These are phyloP conservation scores for Peterozyma xylosa DNA, from an alignment of 805 yeast genomes.

Conservation along the genomic window DNA sequence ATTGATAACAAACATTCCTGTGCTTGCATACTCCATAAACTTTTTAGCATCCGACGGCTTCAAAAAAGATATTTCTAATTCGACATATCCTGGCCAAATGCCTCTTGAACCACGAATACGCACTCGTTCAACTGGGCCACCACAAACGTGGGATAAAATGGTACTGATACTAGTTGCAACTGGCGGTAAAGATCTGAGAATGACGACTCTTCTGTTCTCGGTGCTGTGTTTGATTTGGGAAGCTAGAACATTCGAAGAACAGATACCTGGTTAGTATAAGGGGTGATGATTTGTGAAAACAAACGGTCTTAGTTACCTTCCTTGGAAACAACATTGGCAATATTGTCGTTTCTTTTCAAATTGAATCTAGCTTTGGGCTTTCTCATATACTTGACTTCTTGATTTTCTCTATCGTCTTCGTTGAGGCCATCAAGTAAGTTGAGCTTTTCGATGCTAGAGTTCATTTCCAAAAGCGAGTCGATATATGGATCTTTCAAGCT, in stretches of 20 bases:
- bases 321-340: slow-evolving; percentile 2
- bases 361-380: background rate
- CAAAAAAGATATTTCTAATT: slow-evolving; percentile 43
- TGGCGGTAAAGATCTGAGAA: slow-evolving; percentile 30
- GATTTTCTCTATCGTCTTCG: too few relatives aligned
- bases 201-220: slow-evolving; percentile 21
- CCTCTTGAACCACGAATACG: slow-evolving; percentile 12
- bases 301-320: background rate
- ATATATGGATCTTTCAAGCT: too few relatives aligned
- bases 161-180: slow-evolving; percentile 17
- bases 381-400: background rate
- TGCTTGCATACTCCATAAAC: slow-evolving; percentile 43
- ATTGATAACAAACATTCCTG: slow-evolving; percentile 51
- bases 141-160: slow-evolving; percentile 48
- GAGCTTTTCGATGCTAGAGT: too few relatives aligned
- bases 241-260: background rate
- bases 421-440: too few relatives aligned
- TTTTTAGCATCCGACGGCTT: slow-evolving; percentile 43
- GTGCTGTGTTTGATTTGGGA: background rate
- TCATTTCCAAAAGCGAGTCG: too few relatives aligned
- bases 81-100: too few relatives aligned
- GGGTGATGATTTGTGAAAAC: background rate
- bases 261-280: background rate
- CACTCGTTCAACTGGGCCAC: slow-evolving; percentile 63
- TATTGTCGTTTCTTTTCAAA: slow-evolving; percentile 4